These are phyloP conservation scores for Annulohypoxylon bovei DNA, from an alignment of 495 filamentous ascomycete species.

Conservation along the genomic window DNA sequence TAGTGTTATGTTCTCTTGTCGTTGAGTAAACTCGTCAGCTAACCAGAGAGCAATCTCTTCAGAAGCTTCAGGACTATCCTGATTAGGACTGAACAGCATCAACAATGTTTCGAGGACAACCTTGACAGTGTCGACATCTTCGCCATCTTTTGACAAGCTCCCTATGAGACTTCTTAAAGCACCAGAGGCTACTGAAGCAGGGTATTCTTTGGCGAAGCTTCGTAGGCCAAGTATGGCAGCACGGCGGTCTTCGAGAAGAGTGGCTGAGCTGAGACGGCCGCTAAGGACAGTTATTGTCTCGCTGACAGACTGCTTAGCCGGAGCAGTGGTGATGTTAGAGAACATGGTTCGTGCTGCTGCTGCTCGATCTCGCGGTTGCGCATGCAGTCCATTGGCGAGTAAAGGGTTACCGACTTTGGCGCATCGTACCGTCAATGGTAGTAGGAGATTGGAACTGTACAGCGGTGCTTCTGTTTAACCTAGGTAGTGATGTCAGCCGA, in stretches of 20 bases:
- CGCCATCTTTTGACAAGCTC: constrained; percentile 83
- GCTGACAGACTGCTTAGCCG: constrained; percentile 93
- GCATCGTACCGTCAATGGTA: constrained; percentile 37
- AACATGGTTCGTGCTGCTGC: constrained; percentile 69
- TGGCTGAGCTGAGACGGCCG: constrained; percentile 84
- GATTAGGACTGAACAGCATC: constrained; percentile 80
- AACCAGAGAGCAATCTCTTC: constrained; percentile 97
- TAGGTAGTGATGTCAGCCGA: constrained; percentile 6
- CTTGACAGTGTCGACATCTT: constrained; percentile 97
- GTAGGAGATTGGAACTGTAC: constrained; percentile 3
- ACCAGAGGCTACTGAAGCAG: constrained; percentile 94
- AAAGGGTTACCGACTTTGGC: constrained; percentile 37
- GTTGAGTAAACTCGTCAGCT: constrained; percentile 97
- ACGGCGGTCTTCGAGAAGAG: constrained; percentile 90
- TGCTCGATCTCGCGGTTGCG: constrained; percentile 36
- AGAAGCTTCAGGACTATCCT: constrained; percentile 83
- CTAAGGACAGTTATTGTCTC: constrained; percentile 92
- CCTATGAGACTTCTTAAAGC: constrained; percentile 86
- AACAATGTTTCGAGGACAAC: constrained; percentile 92
- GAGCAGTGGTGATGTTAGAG: constrained; percentile 83
- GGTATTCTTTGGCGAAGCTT: constrained; percentile 95
- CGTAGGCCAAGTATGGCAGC: constrained; percentile 91
- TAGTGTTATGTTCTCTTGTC: constrained; percentile 96
- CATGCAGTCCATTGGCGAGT: constrained; percentile 47
- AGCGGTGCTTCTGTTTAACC: background rate